Evolutionary conservation across 2,329 filamentous ascomycete genomes (phyloP), one percentile per base, ranked within the genome.

Genomic region (Colletotrichum melonis): DNA sequence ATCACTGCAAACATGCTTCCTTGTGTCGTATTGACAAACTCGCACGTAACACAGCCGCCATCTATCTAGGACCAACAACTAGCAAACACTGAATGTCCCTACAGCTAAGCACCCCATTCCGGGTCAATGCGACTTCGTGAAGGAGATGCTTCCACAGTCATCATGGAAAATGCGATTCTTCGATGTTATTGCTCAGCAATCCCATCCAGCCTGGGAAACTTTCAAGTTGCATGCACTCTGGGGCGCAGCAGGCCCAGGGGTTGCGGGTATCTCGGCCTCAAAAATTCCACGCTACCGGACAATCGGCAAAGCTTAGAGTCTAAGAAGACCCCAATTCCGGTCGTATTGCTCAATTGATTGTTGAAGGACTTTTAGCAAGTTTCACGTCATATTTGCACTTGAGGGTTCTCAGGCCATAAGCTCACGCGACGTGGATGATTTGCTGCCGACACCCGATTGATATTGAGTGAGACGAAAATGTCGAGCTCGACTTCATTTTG

Each of bases 401-500:
- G 19, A 49, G 42, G 42, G 38, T 42, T 42, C 38, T 42, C 38
- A 19, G 38, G 19, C 42, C 42, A 49, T 9, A 22, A 9, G 42
- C 5, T 49, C 42, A 49, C 42, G 7, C 19, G 19, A 49, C 19
- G 22, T 49, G 42, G 19, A 22, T 49, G 19, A n/a, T 49, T 22
- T n/a, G 42, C 19, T 49, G 42, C 42, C 42, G 42, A 49, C 19
- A 49, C 9, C 42, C 42, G 42, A 49, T 9, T n/a, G 42, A 4
- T 9, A 49, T 49, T 42, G 14, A 35, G 32, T 35, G 32, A 35
- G 38, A 42, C 19, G 38, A 4, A 16, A 19, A 6, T 14, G 14
- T 42, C 14, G 38, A 42, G 3, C 63, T 84, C 2, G 32, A 35
- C 11, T 35, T 35, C 32, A 35, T 4, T 35, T 12, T 5, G 5